These are phyloP conservation scores for Alternaria infectoria DNA, from an alignment of 2,329 filamentous ascomycete genomes.

Conservation along the genomic window DNA sequence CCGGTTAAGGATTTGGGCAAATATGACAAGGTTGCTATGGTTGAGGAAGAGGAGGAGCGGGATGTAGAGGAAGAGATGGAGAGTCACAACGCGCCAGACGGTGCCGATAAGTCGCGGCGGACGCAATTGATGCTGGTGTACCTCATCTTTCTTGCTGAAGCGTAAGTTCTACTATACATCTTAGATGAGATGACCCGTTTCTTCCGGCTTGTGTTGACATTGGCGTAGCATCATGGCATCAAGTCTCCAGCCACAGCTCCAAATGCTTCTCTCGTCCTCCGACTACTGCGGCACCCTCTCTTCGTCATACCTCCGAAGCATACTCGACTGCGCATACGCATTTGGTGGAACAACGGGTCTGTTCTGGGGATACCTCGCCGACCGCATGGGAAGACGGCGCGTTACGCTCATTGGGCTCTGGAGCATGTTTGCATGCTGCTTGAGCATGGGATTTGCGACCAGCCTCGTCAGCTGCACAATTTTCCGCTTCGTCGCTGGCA, in stretches of 20 bases:
- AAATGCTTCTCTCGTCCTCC: slow-evolving; percentile 53
- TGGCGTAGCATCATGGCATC: slow-evolving; percentile 53
- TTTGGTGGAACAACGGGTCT: slow-evolving; percentile 54
- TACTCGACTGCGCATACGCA: slow-evolving; percentile 57
- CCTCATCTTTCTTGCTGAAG: slow-evolving; percentile 56
- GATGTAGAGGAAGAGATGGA: slow-evolving; percentile 40
- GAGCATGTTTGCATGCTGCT: slow-evolving; percentile 53
- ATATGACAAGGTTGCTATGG: slow-evolving; percentile 48
- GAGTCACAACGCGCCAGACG: slow-evolving; percentile 20
- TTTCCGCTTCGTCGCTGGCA: slow-evolving; percentile 53
- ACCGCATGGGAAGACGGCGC: slow-evolving; percentile 52
- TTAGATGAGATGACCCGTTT: background rate
- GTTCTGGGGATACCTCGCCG: slow-evolving; percentile 54
- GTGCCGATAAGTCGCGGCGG: slow-evolving; percentile 29
- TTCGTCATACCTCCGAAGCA: slow-evolving; percentile 54
- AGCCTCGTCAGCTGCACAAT: slow-evolving; percentile 50
- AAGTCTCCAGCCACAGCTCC: slow-evolving; percentile 55
- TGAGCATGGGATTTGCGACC: slow-evolving; percentile 56
- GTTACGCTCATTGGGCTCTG: slow-evolving; percentile 54
- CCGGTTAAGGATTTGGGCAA: slow-evolving; percentile 52
- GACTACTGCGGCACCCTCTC: slow-evolving; percentile 54
- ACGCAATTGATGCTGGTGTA: slow-evolving; percentile 53
- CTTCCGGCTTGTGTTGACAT: slow-evolving; percentile 11
- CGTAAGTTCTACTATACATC: slow-evolving; percentile 36
- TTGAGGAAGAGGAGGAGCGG: slow-evolving; percentile 35